These are phyloP conservation scores for Saksenaea oblongispora DNA, from an alignment of 371 early-diverging fungal species.

Conservation along the genomic window DNA sequence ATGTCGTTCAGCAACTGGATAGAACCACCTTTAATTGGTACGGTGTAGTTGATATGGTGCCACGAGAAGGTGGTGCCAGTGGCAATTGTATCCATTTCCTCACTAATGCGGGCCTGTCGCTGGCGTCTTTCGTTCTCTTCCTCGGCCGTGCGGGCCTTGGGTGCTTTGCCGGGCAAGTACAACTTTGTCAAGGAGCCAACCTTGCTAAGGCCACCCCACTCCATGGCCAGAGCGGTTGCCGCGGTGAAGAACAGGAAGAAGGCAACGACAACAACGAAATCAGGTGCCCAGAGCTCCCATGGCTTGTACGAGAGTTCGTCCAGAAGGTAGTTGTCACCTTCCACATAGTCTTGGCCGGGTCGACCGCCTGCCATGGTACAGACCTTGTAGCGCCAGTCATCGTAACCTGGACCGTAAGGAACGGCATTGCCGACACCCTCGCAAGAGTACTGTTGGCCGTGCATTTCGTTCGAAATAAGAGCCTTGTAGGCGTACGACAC, in stretches of 20 bases:
- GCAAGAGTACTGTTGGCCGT: slow-evolving; percentile 32
- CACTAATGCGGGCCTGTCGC: slow-evolving; percentile 26
- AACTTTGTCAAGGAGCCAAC: slow-evolving; percentile 49
- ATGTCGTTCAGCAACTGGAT: slow-evolving; percentile 52
- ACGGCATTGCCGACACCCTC: slow-evolving; percentile 44
- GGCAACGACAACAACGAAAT: slow-evolving; percentile 48
- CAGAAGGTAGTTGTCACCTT: slow-evolving; percentile 56
- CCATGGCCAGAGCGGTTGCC: slow-evolving; percentile 40
- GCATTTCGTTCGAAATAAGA: slow-evolving; percentile 67
- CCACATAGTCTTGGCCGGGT: slow-evolving; percentile 49
- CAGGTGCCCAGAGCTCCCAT: slow-evolving; percentile 47
- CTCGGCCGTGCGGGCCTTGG: slow-evolving; percentile 19
- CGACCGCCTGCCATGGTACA: slow-evolving; percentile 55
- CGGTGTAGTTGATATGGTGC: slow-evolving; percentile 51
- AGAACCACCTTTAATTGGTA: slow-evolving; percentile 50
- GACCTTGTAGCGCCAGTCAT: slow-evolving; percentile 46
- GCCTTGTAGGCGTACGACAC: slow-evolving; percentile 66
- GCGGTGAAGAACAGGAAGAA: slow-evolving; percentile 45
- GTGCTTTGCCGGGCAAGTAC: slow-evolving; percentile 36
- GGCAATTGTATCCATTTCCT: slow-evolving; percentile 28
- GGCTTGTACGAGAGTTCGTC: slow-evolving; percentile 34
- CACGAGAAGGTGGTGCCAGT: slow-evolving; percentile 52
- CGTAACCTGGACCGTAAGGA: slow-evolving; percentile 49
- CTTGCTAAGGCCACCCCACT: slow-evolving; percentile 37
- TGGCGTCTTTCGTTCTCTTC: slow-evolving; percentile 25